Evolutionary conservation across 306 rosid genomes (phyloP), one percentile per base, ranked within the genome.

Genomic region (Cercis canadensis): DNA sequence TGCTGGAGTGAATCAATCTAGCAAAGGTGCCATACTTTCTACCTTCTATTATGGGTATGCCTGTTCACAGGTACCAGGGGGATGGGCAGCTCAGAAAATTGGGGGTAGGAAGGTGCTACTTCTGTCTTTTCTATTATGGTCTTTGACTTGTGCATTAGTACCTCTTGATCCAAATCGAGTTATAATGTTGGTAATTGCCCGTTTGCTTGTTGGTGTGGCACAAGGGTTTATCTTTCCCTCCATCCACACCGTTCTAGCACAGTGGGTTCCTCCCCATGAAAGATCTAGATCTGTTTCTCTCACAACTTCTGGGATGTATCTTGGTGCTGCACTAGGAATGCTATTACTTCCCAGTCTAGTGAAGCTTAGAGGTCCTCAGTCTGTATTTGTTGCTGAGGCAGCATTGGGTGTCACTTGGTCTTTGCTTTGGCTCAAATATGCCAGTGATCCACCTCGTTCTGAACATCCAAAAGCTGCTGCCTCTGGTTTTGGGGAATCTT

Each of bases 231-330:
- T 94, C 43, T 94, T 94, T 71, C 99, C 97, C 56, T 94, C 99
- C 5, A 91, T 94, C 41, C 97, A 94, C 82, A 91, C 99, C 0
- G 99, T 94, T 75, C 83, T 94, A 6, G 99, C 99, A 0, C 99
- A 89, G 70, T 94, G 99, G 99, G 99, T 94, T 56, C 99, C 97
- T 11, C 97, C 97, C 14, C 97, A 94, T 56, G 99, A 94, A 62
- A 78, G 97, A 77, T 94, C 97, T 62, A 75, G 99, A 81, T 94
- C 97, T 6, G 97, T 94, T 82, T 94, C 99, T 39, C 89, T 91
- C 10, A 91, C 97, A 0, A 94, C 97, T 15, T 89, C 96, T 8
- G 99, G 99, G 5, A 94, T 94, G 99, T 91, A 94, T 70, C 79
- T 94, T 0, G 99, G 99, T 39, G 99, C 99, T 0, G 97, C 99